Conservation (phyloP, 805 yeast species). For the Spathaspora girioi region DNA sequence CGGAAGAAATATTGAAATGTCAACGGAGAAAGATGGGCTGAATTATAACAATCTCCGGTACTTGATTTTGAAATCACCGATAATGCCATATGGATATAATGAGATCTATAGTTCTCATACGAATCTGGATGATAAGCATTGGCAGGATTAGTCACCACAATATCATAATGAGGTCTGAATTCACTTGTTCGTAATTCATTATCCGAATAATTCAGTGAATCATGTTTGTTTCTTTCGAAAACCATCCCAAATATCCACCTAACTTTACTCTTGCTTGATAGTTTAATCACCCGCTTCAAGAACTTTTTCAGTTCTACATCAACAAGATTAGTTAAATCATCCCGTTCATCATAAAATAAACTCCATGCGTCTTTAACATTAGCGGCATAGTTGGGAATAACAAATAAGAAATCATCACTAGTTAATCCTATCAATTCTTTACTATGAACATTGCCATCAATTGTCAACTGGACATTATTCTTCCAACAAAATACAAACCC, state of each 20-base stretch:
- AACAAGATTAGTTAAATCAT: conserved; percentile 15
- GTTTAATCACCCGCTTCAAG: conserved; percentile 47
- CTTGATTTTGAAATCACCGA: conserved; percentile 32
- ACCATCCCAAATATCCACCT: conserved; percentile 73
- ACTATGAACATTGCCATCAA: conserved; percentile 49
- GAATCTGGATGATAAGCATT: conserved; percentile 64
- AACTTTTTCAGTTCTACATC: conserved; percentile 29
- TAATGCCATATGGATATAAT: conserved; percentile 61
- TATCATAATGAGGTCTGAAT: conserved; percentile 61
- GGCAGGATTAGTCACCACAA: conserved; percentile 60
- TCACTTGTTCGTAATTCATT: conserved; percentile 42
- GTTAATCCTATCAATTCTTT: conserved; percentile 50
- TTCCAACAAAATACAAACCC: conserved; percentile 68
- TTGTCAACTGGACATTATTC: conserved; percentile 45
- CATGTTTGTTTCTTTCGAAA: conserved; percentile 59
- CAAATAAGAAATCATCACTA: conserved; percentile 55
- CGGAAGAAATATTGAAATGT: conserved; percentile 34
- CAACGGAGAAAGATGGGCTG: conserved; percentile 37
- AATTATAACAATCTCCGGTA: conserved; percentile 28
- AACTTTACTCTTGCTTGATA: conserved; percentile 58
- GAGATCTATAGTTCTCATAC: conserved; percentile 73
- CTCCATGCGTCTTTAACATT: conserved; percentile 36
- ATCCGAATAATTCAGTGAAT: conserved; percentile 28
- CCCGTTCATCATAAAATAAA: conserved; percentile 24
- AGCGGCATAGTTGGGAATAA: conserved; percentile 48